Base-by-base conservation (phyloP, 2,329 filamentous ascomycete genomes). In the Fusarium armeniacum region DNA sequence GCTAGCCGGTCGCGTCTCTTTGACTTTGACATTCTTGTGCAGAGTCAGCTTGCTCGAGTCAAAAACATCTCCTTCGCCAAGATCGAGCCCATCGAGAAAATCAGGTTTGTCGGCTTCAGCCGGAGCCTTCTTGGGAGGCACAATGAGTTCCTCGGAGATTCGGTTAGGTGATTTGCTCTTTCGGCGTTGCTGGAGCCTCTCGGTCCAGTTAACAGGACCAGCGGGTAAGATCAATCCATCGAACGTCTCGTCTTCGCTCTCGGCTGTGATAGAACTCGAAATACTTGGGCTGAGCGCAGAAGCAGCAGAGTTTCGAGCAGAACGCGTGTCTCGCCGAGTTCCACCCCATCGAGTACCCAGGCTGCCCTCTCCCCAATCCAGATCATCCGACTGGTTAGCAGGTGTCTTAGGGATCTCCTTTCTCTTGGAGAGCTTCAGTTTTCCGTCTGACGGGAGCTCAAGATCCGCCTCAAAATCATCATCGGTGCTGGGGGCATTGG, bases 341-440 rank as follows among this genome's bases (percentile, higher is more conserved):
- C 95, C 95, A 40, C 92, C 94, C 80, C 94, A 95, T 60, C 95
- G 89, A 45, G 95, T 97, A 40, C 95, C 94, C 62, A 98, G 85
- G 78, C 94, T 98, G 58, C 94, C 94, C 80, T 98, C 96, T 54
- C 92, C 93, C 92, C 95, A 97, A 76, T 98, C 94, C 72, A 97
- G 89, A 66, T 97, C 94, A 54, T 97, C 93, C 52, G 83, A 81
- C 67, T 85, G 86, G 32, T 83, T 79, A 16, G 85, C 84, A 6
- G 90, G 88, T 5, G 89, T 90, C 74, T 87, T 89, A 22, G 90
- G 87, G 36, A 88, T 87, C 36, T 91, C 87, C 74, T 82, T 84
- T 63, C 82, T 84, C 41, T 85, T 87, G 10, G 89, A 89, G 35
- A 94, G 83, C 73, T 85, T 89, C 35, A 94, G 81, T 70, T 89